Base-by-base conservation (phyloP, 1,284 basidiomycete genomes). In the Leccinum solheimii region DNA sequence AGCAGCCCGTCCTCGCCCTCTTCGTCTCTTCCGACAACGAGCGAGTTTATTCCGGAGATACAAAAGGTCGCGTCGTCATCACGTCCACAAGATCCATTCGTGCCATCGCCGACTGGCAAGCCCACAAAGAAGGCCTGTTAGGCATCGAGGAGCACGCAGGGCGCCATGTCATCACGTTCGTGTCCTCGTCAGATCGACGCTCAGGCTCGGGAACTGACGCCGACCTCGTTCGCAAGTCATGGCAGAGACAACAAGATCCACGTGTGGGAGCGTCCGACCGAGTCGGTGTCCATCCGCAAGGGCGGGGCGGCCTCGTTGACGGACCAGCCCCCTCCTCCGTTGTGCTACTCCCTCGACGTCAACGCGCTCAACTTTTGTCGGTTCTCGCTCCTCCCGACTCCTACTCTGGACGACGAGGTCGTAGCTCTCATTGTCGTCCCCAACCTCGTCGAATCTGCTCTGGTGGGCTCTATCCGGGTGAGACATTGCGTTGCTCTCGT, bases 351-450 rank as follows among this genome's bases (percentile, higher is more conserved):
- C 0, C 78, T 97, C 74, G 90, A 92, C 68, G 87, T 94, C 62
- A 97, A 97, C 72, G 86, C 94, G 2, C 80, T 97, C 64, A 97
- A 96, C 73, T 97, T 91, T 71, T 96, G 94, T 75, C 85, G 88
- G 1, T 95, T 96, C 72, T 84, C 87, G 4, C 70, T 91, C 0
- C 68, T 84, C 32, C 71, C 70, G 5, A 50, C 67, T n/a, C 56
- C 65, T 7, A 58, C 59, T 32, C 57, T 55, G 16, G 62, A 55
- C n/a, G 62, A 19, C 1, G 59, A 54, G 62, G 52, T n/a, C 2
- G 43, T 76, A 45, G 87, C 85, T 1, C 73, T 92, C 53, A 73
- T 97, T 49, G 93, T 91, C 0, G 76, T 97, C 9, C 94, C 94
- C 0, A 95, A 95, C 71, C 80, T 96, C 8, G 82, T 94, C 19